A percentile compares a stretch with the other conserved stretches of the same genome.
Evolutionary conservation across 495 filamentous ascomycete genomes (phyloP).

Genomic region (Penicillium desertorum): DNA sequence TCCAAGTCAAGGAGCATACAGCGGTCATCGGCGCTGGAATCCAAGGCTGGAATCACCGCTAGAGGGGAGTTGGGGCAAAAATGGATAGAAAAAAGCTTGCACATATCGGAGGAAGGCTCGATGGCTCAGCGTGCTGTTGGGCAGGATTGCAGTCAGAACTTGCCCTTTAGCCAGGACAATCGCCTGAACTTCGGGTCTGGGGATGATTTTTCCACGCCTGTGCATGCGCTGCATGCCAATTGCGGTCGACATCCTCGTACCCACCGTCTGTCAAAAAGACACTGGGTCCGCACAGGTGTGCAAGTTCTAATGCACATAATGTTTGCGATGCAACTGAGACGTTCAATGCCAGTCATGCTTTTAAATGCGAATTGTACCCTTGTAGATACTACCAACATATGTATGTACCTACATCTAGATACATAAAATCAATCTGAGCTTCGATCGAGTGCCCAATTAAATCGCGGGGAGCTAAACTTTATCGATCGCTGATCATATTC

Average conservation of each 20-base stretch:
- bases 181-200: constrained; percentile 28
- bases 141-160: constrained; percentile 35
- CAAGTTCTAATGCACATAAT: constrained; percentile 47
- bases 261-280: constrained; percentile 12
- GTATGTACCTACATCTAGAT: not conserved
- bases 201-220: constrained; percentile 20
- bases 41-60: constrained; percentile 15
- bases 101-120: constrained; percentile 38
- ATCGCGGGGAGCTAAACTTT: constrained; percentile 14
- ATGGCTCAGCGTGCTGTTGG: constrained; percentile 37
- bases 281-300: constrained; percentile 18
- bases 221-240: constrained; percentile 23
- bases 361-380: constrained; percentile 18
- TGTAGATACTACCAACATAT: not conserved
- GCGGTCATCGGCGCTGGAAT: constrained; percentile 22
- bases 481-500: constrained; percentile 6
- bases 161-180: constrained; percentile 27
- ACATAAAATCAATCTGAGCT: not conserved
- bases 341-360: constrained; percentile 39
- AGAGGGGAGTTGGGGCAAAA: constrained; percentile 23
- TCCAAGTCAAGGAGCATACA: constrained; percentile 18
- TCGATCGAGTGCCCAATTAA: not conserved
- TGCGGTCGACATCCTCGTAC: constrained; percentile 21
- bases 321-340: constrained; percentile 32
- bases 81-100: constrained; percentile 44